Conservation (phyloP, 164 flowering plant species). For the Dillenia turbinata region DNA sequence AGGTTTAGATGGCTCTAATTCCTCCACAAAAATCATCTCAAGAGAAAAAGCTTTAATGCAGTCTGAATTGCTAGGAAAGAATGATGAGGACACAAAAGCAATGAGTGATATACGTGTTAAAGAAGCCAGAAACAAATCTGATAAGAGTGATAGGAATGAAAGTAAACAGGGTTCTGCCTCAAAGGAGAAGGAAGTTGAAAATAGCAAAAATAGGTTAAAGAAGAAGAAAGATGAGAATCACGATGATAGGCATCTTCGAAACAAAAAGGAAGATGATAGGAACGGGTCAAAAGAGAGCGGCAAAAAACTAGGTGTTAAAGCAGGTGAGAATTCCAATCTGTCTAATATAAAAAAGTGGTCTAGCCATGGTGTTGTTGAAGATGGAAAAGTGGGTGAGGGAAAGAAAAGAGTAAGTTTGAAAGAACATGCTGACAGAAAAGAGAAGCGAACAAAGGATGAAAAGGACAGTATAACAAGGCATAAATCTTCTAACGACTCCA, state of each 20-base stretch:
- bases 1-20: conserved; percentile 15
- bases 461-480: conserved; percentile 56
- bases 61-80: conserved; percentile 23
- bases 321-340: conserved; percentile 39
- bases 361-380: conserved; percentile 31
- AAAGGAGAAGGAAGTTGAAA: conserved; percentile 32
- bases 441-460: conserved; percentile 44
- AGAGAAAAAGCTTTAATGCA: conserved; percentile 20
- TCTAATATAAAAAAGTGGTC: conserved; percentile 40
- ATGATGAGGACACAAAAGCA: conserved; percentile 16
- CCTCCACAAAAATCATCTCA: conserved; percentile 14
- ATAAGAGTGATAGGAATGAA: conserved; percentile 29
- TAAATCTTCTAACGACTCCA: conserved; percentile 34
- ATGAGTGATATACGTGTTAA: conserved; percentile 20
- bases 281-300: conserved; percentile 46
- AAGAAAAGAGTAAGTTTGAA: conserved; percentile 30
- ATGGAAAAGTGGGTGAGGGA: conserved; percentile 45
- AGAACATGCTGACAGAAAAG: conserved; percentile 45
- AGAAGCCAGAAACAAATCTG: conserved; percentile 25
- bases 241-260: conserved; percentile 39
- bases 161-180: conserved; percentile 26
- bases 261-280: conserved; percentile 38
- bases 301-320: conserved; percentile 32
- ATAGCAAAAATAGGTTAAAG: conserved; percentile 24
- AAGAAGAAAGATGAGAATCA: conserved; percentile 33